Base-by-base conservation (phyloP, 2,329 filamentous ascomycete genomes). In the Westerdykella aurantiaca region DNA sequence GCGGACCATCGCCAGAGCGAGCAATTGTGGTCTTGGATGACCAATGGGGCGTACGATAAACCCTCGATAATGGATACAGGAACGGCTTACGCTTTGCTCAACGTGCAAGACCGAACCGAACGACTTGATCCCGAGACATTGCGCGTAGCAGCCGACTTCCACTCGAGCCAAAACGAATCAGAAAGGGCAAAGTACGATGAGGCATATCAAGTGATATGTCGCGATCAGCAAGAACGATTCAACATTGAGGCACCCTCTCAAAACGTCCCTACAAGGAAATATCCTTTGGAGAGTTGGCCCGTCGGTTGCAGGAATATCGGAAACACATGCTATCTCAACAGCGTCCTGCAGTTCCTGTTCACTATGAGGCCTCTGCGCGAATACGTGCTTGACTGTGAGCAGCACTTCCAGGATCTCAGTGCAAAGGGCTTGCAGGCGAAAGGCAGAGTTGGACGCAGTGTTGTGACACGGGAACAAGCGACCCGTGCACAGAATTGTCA, bases 251-350 rank as follows among this genome's bases (percentile, higher is more conserved):
- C 41, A 21, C 38, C 46, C 18, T 29, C 44, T 12, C 31, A 49
- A 6, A 54, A 42, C 14, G 38, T 29, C 21, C 42, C 47, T 25
- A 45, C 53, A 44, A 45, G 29, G 29, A 49, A 50, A 35, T 58
- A 65, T 43, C 61, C 65, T 56, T 46, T 66, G 69, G 38, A 73
- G 1, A 50, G 79, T 23, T 82, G 87, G 66, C 93, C 93, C 0
- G 86, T 95, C 17, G 93, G 93, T 0, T 76, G 97, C 5, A 79
- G 83, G 50, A 98, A 97, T 56, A 95, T 97, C 45, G 90, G 93
- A 46, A 98, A 98, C 60, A 98, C 94, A 0, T 98, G 93, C 66
- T 98, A 98, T 59, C 76, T 98, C 43, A 98, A 98, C 72, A 97
- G 91, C 68, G 78, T 98, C 39, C 75, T 98, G 9, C 93, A 98